phyloP scores from a whole-genome alignment of 257 asterid genomes.

The Orobanche coerulescens region DNA sequence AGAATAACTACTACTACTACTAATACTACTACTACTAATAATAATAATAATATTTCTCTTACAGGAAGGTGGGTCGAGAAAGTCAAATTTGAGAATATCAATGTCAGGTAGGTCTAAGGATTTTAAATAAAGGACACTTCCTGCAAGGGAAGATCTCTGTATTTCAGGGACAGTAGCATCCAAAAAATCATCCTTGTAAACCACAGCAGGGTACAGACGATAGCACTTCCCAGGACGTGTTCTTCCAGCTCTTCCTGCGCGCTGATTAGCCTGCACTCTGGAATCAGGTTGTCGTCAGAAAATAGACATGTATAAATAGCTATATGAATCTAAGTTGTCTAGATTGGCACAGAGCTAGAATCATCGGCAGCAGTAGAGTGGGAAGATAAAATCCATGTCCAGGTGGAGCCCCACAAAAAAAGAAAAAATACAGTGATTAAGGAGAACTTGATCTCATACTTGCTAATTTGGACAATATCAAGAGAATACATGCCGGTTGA shows the following conservation, averaged over 20 bases:
- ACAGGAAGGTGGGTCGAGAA: constrained; percentile 93
- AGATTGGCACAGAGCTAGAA: neutral
- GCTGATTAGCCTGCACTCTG: constrained; percentile 98
- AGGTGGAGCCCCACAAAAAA: neutral
- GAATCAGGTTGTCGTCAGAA: constrained; percentile 14
- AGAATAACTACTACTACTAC: no score
- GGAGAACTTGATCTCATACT: constrained; percentile 39
- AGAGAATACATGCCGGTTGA: constrained; percentile 96
- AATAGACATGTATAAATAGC: neutral
- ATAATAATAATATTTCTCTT: constrained; percentile 31
- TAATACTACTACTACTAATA: no score
- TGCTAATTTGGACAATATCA: constrained; percentile 91
- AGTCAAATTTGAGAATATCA: constrained; percentile 85
- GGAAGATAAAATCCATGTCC: neutral
- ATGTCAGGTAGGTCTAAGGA: constrained; percentile 86
- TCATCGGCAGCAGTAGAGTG: neutral
- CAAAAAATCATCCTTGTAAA: constrained; percentile 67
- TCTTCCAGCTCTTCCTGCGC: constrained; percentile 98
- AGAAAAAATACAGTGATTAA: constrained; percentile 2
- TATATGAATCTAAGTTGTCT: neutral
- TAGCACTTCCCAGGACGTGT: constrained; percentile 93
- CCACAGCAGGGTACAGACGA: constrained; percentile 70
- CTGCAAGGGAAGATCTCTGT: constrained; percentile 95
- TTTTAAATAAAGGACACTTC: constrained; percentile 84
- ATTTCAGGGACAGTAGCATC: constrained; percentile 95